Evolutionary conservation across 1,284 basidiomycete genomes (phyloP).

Genomic region (Melampsora americana): DNA sequence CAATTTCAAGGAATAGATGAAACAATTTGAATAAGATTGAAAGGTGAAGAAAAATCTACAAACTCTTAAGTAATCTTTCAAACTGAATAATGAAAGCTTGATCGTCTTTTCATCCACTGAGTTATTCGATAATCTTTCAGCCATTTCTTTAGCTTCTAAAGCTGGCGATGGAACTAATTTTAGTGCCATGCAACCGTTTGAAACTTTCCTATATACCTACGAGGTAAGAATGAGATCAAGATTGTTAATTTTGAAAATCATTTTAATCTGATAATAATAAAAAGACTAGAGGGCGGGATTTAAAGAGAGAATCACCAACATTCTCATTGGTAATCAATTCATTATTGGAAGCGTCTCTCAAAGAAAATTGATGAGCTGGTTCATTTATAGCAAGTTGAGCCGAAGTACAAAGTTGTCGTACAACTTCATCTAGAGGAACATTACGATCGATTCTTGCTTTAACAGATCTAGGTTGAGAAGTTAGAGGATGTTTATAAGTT

Average conservation of each 20-base stretch:
- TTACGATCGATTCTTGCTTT: constrained; percentile 50
- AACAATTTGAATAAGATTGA: background rate
- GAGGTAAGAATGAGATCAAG: background rate
- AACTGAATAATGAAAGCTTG: constrained; percentile 46
- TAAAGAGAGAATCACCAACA: constrained; percentile 53
- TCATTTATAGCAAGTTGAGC: constrained; percentile 73
- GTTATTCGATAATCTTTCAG: constrained; percentile 63
- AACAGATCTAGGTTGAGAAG: constrained; percentile 44
- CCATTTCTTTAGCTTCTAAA: constrained; percentile 74
- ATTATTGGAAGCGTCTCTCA: constrained; percentile 75
- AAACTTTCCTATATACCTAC: constrained; percentile 39
- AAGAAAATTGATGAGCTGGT: constrained; percentile 72
- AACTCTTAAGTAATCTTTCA: constrained; percentile 45
- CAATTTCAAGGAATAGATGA: too few species aligned
- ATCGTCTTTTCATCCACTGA: constrained; percentile 59
- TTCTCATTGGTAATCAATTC: constrained; percentile 89
- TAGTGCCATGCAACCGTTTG: constrained; percentile 44
- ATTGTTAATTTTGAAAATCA: background rate
- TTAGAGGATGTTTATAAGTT: constrained; percentile 19
- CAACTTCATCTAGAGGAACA: constrained; percentile 51
- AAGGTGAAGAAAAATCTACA: background rate
- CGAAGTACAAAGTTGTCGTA: constrained; percentile 54
- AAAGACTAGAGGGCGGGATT: too few species aligned
- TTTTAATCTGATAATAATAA: background rate
- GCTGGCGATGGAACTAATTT: constrained; percentile 76